Base-by-base conservation (phyloP, 2,329 filamentous ascomycete species). In the Aspergillus brasiliensis region DNA sequence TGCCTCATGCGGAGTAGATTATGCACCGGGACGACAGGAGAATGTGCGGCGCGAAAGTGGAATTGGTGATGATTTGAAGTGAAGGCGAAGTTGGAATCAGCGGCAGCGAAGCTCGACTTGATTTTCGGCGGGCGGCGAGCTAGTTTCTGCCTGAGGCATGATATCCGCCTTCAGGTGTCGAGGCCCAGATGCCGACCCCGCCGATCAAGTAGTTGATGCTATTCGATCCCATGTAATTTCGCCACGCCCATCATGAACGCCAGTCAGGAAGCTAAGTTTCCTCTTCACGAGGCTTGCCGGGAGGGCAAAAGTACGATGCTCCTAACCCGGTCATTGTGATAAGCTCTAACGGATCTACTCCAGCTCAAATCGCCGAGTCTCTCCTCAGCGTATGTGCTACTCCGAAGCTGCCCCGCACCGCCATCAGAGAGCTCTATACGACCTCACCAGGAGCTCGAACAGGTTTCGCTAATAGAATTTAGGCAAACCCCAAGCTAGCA, bases 231-330 rank as follows among this genome's bases (percentile, higher is more conserved):
- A 55, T 15, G 37, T 25, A 28, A 54, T 28, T 34, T 44, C 21
- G 40, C 52, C 56, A 48, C 49, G 11, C 10, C 52, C 65, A 59
- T 75, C 40, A 80, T 80, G 77, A 71, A 77, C 60, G 62, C 74
- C 10, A 74, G 77, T 57, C 76, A 80, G 51, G 75, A 80, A 60
- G 81, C 87, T 54, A 91, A 89, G 69, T 97, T 88, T 68, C 90
- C 92, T 27, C 88, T 97, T 46, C 94, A 98, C 73, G 91, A 91
- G 66, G 94, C 94, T 44, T 89, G 90, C 62, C 86, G 93, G 58
- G 91, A 96, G 75, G 92, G 93, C 44, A 90, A 87, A 81, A 84
- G 93, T 96, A 83, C 73, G 83, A 64, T 19, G 52, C 7, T 48
- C 15, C 17, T 4, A 38, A 31, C 27, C 6, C 40, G 25, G 8